Conservation (phyloP, 805 yeast genomes). For the Ogataea pignaliae region DNA sequence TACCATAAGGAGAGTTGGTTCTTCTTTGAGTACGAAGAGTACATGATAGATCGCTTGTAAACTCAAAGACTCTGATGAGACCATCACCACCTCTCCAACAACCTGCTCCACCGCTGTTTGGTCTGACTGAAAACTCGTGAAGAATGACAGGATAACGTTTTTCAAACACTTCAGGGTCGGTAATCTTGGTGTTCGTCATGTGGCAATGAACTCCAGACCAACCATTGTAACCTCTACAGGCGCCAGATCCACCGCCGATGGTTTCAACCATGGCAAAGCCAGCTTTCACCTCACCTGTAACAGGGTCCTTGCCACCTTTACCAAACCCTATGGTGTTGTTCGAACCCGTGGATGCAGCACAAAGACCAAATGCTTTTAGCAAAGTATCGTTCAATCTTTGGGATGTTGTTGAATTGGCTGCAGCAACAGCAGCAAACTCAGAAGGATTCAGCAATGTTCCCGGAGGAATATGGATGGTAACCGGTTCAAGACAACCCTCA, state of each 20-base stretch:
- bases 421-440: constrained; percentile 43
- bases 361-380: constrained; percentile 71
- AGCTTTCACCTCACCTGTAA: constrained; percentile 42
- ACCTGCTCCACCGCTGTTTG: constrained; percentile 47
- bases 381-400: constrained; percentile 85
- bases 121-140: constrained; percentile 40
- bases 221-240: constrained; percentile 40
- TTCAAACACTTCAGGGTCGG: constrained; percentile 52
- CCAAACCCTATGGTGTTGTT: constrained; percentile 89
- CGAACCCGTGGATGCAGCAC: constrained; percentile 89
- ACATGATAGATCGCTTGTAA: constrained; percentile 36
- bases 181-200: constrained; percentile 31
- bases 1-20: constrained; percentile 50
- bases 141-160: constrained; percentile 47
- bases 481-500: constrained; percentile 43
- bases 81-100: constrained; percentile 50
- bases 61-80: constrained; percentile 44
- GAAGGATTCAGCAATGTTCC: constrained; percentile 33
- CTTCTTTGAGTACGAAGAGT: constrained; percentile 49
- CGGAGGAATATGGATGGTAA: constrained; percentile 28
- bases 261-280: constrained; percentile 54
- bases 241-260: constrained; percentile 54
- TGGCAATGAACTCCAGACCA: constrained; percentile 47
- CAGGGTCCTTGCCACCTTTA: constrained; percentile 26
- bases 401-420: constrained; percentile 68